A percentile compares a stretch with the other conserved stretches of the same genome.
These are phyloP conservation scores for Aspergillus sp. DNA, from an alignment of 2,329 filamentous ascomycete genomes.

Conservation along the genomic window DNA sequence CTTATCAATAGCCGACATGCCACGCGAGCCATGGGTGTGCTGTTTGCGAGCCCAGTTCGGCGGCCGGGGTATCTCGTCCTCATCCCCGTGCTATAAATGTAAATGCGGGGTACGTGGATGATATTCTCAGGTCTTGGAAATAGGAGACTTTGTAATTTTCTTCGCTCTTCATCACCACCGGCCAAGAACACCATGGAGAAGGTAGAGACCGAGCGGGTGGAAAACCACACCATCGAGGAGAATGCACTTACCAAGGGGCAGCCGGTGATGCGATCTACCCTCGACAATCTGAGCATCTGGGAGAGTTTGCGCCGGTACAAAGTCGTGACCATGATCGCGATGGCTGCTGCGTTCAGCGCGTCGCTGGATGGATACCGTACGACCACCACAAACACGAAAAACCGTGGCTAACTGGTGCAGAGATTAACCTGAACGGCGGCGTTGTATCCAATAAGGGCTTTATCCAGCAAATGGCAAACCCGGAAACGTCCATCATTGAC, in stretches of 20 bases:
- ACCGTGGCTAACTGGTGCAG: neutral
- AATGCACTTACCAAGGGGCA: neutral
- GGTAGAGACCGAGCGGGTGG: constrained; percentile 1
- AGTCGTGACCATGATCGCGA: constrained; percentile 35
- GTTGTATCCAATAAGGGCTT: constrained; percentile 46
- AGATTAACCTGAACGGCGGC: constrained; percentile 39
- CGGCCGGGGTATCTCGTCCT: neutral
- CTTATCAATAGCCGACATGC: neutral
- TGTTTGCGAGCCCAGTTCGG: neutral
- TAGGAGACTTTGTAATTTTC: neutral
- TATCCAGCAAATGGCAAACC: constrained; percentile 35
- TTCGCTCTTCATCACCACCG: too few relatives aligned
- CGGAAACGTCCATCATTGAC: constrained; percentile 32
- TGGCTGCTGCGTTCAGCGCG: constrained; percentile 44
- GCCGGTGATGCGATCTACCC: constrained; percentile 34
- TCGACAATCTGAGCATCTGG: constrained; percentile 43
- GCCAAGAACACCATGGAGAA: neutral
- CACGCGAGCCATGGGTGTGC: neutral
- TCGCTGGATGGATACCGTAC: constrained; percentile 45
- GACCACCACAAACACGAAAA: neutral
- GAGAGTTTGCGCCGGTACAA: constrained; percentile 38
- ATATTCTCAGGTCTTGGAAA: neutral
- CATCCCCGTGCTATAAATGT: neutral
- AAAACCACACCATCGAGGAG: neutral
- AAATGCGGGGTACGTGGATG: neutral